A percentile compares a stretch with the other conserved stretches of the same genome.
phyloP scores from a whole-genome alignment of 1,139 yeast genomes.

The Suhomyces terraborum region DNA sequence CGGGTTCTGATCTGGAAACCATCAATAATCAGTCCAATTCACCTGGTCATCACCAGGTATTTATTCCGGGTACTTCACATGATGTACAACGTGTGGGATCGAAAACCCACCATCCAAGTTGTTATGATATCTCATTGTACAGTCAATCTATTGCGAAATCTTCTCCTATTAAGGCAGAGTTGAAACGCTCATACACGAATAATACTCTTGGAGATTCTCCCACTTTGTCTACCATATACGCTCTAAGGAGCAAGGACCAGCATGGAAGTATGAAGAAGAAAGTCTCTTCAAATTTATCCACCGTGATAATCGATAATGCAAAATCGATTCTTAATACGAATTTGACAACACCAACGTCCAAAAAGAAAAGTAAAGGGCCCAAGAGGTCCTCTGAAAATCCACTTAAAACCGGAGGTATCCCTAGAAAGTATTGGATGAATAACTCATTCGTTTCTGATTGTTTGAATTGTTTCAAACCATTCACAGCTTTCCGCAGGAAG shows the following conservation, averaged over 20 bases:
- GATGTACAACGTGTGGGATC: conserved; percentile 5
- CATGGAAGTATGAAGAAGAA: conserved; percentile 27
- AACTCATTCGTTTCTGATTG: conserved; percentile 85
- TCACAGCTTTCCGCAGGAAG: conserved; percentile 79
- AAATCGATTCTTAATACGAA: conserved; percentile 37
- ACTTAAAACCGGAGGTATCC: conserved; percentile 51
- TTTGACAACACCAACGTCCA: conserved; percentile 21
- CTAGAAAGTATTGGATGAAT: conserved; percentile 87
- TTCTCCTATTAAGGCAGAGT: conserved; percentile 34
- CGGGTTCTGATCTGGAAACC: conserved; percentile 48
- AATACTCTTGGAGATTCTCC: conserved; percentile 29
- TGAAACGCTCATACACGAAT: conserved; percentile 41
- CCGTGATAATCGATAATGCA: conserved; percentile 43
- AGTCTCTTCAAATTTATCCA: conserved; percentile 34
- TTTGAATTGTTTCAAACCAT: conserved; percentile 70
- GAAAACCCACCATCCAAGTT: conserved; percentile 18
- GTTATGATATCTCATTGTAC: conserved; percentile 28
- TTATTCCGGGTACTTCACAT: conserved; percentile 2
- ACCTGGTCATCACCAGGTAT: conserved; percentile 16
- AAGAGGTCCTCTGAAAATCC: conserved; percentile 49
- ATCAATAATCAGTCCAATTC: conserved; percentile 23
- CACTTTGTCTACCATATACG: conserved; percentile 48
- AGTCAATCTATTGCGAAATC: conserved; percentile 34
- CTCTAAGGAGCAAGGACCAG: conserved; percentile 28
- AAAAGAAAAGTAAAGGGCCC: conserved; percentile 27